Conservation (phyloP, 2,329 filamentous ascomycete species). For the Phaeosphaeriaceae sp. region DNA sequence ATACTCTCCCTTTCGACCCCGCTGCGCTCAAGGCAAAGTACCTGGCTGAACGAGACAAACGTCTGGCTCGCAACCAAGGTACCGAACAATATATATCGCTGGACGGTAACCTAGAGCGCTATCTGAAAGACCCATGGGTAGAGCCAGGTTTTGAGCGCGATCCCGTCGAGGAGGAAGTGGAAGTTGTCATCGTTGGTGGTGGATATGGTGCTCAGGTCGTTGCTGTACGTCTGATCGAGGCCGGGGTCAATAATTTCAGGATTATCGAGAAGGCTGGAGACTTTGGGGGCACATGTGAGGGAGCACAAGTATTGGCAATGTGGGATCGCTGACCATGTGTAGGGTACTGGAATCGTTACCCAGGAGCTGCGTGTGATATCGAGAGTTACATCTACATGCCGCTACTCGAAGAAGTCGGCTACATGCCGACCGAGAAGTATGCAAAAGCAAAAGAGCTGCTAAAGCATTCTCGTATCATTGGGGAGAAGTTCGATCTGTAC, state of each 20-base stretch:
- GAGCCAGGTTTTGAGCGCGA: conserved; percentile 33
- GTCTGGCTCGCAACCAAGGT: conserved; percentile 32
- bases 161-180: conserved; percentile 35
- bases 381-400: conserved; percentile 43
- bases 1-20: conserved; percentile 34
- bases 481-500: conserved; percentile 54
- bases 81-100: conserved; percentile 38
- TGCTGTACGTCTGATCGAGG: conserved; percentile 47
- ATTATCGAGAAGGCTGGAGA: conserved; percentile 55
- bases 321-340: no score
- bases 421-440: conserved; percentile 63
- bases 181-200: conserved; percentile 52
- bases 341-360: conserved; percentile 54
- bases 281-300: conserved; percentile 56
- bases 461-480: conserved; percentile 56
- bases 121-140: conserved; percentile 39
- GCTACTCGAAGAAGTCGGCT: conserved; percentile 43
- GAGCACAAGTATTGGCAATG: conserved; percentile 43
- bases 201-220: conserved; percentile 56
- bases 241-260: conserved; percentile 43
- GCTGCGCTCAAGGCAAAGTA: conserved; percentile 36
- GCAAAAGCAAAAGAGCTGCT: conserved; percentile 56
- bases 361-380: conserved; percentile 35
- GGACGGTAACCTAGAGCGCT: conserved; percentile 33
- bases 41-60: conserved; percentile 36